A percentile compares a stretch with the other conserved stretches of the same genome.
These are phyloP conservation scores for Wilhelminamyces savonicus DNA, from an alignment of 805 yeast genomes.

Conservation along the genomic window DNA sequence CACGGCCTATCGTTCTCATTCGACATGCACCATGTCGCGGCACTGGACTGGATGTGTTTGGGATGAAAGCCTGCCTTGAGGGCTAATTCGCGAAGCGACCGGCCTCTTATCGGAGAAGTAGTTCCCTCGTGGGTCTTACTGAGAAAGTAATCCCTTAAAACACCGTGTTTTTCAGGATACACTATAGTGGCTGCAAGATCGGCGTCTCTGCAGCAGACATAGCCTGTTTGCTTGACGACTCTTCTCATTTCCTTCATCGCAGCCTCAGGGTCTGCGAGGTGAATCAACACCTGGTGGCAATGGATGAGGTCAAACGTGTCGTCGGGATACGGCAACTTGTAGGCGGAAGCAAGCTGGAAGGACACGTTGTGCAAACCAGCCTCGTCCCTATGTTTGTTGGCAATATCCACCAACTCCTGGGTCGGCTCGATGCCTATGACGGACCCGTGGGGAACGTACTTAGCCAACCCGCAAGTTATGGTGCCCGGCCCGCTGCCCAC, in stretches of 20 bases:
- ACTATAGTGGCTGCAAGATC: constrained; percentile 13
- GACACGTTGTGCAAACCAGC: constrained; percentile 9
- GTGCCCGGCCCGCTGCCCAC: constrained; percentile 42
- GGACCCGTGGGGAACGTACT: constrained; percentile 18
- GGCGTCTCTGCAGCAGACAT: constrained; percentile 26
- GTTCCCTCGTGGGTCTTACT: constrained; percentile 4
- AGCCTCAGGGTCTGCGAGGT: constrained; percentile 23
- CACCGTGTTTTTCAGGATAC: constrained; percentile 12
- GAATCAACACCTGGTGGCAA: constrained; percentile 33
- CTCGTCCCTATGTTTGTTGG: constrained; percentile 7
- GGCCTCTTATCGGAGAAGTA: constrained; percentile 10
- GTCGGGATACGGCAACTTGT: constrained; percentile 25
- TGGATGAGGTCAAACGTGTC: constrained; percentile 33
- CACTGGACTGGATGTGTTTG: constrained; percentile 4
- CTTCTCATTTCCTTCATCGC: constrained; percentile 31
- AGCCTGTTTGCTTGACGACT: constrained; percentile 28
- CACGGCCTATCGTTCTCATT: constrained; percentile 5
- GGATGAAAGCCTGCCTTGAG: constrained; percentile 13
- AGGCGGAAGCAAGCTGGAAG: constrained; percentile 23
- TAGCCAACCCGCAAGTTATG: constrained; percentile 28
- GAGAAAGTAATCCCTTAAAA: constrained; percentile 3
- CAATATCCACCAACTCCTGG: constrained; percentile 20
- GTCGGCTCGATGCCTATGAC: constrained; percentile 29
- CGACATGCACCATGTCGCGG: constrained; percentile 10
- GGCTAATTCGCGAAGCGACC: constrained; percentile 10